Percentiles rank a stretch among this genome's conserved stretches.
phyloP scores from a whole-genome alignment of 371 early-diverging fungal genomes.

The Lichtheimia ornata region DNA sequence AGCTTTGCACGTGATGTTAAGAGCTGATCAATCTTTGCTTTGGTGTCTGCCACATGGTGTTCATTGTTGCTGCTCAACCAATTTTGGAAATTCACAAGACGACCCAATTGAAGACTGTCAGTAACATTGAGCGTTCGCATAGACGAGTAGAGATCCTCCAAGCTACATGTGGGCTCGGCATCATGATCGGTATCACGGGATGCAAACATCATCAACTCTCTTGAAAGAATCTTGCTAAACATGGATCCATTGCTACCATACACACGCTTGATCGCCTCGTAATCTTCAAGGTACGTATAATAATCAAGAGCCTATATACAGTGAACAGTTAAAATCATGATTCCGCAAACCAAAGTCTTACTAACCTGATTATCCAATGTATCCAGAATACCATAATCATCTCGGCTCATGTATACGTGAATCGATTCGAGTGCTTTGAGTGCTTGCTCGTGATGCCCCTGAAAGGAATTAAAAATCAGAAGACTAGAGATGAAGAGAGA shows the following conservation, averaged over 20 bases:
- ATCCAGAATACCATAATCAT: constrained; percentile 29
- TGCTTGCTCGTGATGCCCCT: constrained; percentile 39
- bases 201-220: constrained; percentile 23
- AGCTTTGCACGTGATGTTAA: constrained; percentile 18
- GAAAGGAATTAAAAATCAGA: neutral
- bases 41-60: neutral
- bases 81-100: constrained; percentile 21
- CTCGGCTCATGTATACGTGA: constrained; percentile 7
- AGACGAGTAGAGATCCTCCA: constrained; percentile 23
- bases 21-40: constrained; percentile 1
- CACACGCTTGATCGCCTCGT: constrained; percentile 18
- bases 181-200: constrained; percentile 4
- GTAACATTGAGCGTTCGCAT: neutral
- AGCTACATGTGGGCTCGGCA: constrained; percentile 7
- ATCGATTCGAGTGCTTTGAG: constrained; percentile 22
- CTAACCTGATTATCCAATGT: constrained; percentile 36
- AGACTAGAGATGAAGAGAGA: neutral
- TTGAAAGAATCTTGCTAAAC: constrained; percentile 21
- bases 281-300: constrained; percentile 37
- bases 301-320: constrained; percentile 22
- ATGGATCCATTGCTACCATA: constrained; percentile 13
- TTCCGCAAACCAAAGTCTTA: neutral
- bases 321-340: neutral
- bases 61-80: constrained; percentile 14
- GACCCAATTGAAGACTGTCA: constrained; percentile 17